Evolutionary conservation across 352 stramenopile genomes (phyloP).

Genomic region (Globisporangium splendens): DNA sequence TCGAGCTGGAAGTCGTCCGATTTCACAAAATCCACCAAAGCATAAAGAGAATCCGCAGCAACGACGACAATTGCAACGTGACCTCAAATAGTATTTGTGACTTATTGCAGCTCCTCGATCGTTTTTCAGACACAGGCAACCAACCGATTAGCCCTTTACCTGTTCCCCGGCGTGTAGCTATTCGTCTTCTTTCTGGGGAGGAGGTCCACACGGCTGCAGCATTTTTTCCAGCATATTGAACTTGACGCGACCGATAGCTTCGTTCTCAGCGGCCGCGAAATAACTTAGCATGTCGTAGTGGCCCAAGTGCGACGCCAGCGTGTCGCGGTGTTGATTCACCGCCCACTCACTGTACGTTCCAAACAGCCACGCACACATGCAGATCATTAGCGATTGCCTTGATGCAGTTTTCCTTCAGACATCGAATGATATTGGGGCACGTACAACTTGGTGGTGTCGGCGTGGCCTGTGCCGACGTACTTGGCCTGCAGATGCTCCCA

Average conservation of each 20-base stretch:
- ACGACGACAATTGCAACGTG: too few species aligned
- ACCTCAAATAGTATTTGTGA: too few species aligned
- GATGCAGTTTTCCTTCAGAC: too few species aligned
- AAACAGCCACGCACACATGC: neutral
- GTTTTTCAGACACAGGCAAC: too few species aligned
- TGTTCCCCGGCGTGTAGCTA: conserved; percentile 15
- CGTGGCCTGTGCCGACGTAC: conserved; percentile 94
- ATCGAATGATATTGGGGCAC: too few species aligned
- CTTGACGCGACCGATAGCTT: conserved; percentile 91
- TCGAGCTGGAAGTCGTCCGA: conserved; percentile 66
- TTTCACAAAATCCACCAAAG: conserved; percentile 1
- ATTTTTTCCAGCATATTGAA: conserved; percentile 73
- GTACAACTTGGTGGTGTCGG: conserved; percentile 96
- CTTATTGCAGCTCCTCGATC: too few species aligned
- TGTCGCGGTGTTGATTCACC: conserved; percentile 98
- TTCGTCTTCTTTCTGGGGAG: conserved; percentile 72
- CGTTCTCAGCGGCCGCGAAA: conserved; percentile 97
- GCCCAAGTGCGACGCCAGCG: conserved; percentile 94
- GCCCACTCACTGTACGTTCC: conserved; percentile 89
- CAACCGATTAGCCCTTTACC: too few species aligned
- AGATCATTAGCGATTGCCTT: neutral
- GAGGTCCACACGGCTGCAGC: conserved; percentile 74
- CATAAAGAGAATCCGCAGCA: neutral
- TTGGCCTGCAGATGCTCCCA: conserved; percentile 94
- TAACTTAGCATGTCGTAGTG: conserved; percentile 98